Base-by-base conservation (phyloP, 257 asterid species). In the Lantana camara region DNA sequence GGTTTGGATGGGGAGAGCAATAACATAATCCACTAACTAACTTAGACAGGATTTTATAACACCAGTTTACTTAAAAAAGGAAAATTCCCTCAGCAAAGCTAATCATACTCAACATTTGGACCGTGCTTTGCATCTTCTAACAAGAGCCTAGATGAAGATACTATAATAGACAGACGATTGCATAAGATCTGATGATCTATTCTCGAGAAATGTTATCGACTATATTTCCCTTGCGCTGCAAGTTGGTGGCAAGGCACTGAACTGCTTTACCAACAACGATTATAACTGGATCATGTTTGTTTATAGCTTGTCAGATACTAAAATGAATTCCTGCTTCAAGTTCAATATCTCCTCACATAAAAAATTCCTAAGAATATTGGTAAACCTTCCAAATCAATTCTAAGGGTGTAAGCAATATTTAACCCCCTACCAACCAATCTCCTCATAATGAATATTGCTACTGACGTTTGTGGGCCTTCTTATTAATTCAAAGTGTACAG, bases 181-280 rank as follows among this genome's bases (percentile, higher is more conserved):
- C n/a, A n/a, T n/a, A n/a, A n/a, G n/a, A n/a, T n/a, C n/a, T n/a
- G n/a, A n/a, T n/a, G n/a, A n/a, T n/a, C 7, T 5, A 48, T 7
- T 42, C 7, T 45, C 12, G 32, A 27, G 2, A 27, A 27, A 27
- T 27, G 32, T 27, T 27, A 27, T 27, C 5, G 32, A 27, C 5
- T 27, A 35, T 7, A 35, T 7, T 38, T 47, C 46, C 24, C 29
- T 41, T 15, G 19, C 50, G 19, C 54, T 53, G 58, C 21, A 54
- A 34, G 32, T 47, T 35, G 63, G 50, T 29, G 27, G 44, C 63
- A 37, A 49, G 17, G 49, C 32, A 2, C 2, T 41, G 56, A 29
- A 48, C 32, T 20, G 55, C 35, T 37, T 55, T 44, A 68, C 52
- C 41, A 58, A 68, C 68, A 22, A 66, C 46, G 53, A 13, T 15